phyloP scores from a whole-genome alignment of 352 stramenopile species.

The Pythium sukuiense region DNA sequence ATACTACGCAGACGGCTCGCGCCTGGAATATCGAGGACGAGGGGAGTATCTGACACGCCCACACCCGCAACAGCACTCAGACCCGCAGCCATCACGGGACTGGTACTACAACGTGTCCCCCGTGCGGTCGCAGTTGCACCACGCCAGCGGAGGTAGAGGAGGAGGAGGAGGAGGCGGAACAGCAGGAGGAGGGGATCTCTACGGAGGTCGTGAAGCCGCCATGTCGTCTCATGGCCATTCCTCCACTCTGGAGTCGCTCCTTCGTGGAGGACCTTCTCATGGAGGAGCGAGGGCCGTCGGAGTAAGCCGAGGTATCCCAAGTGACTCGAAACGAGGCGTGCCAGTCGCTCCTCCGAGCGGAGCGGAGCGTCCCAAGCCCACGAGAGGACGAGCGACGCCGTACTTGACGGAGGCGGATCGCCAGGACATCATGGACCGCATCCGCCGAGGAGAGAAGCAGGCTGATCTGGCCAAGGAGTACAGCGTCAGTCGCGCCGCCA shows the following conservation, averaged over 20 bases:
- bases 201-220: background rate
- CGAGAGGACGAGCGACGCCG: background rate
- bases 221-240: background rate
- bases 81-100: background rate
- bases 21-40: background rate
- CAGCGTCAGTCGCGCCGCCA: constrained; percentile 22
- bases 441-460: constrained; percentile 23
- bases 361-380: background rate
- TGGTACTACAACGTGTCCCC: constrained; percentile 1
- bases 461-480: constrained; percentile 25
- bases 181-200: background rate
- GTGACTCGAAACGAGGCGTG: background rate
- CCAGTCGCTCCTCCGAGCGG: background rate
- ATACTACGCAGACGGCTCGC: background rate
- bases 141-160: background rate
- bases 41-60: background rate
- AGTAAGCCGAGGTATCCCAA: background rate
- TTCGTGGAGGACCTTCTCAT: background rate
- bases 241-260: background rate
- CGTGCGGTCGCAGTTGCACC: background rate
- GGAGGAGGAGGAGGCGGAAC: too few relatives aligned
- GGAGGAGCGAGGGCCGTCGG: background rate
- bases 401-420: constrained; percentile 15
- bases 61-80: background rate
- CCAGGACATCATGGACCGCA: constrained; percentile 25